A percentile compares a stretch with the other conserved stretches of the same genome.
phyloP scores from a whole-genome alignment of 805 yeast species.

The Suhomyces faveliae region DNA sequence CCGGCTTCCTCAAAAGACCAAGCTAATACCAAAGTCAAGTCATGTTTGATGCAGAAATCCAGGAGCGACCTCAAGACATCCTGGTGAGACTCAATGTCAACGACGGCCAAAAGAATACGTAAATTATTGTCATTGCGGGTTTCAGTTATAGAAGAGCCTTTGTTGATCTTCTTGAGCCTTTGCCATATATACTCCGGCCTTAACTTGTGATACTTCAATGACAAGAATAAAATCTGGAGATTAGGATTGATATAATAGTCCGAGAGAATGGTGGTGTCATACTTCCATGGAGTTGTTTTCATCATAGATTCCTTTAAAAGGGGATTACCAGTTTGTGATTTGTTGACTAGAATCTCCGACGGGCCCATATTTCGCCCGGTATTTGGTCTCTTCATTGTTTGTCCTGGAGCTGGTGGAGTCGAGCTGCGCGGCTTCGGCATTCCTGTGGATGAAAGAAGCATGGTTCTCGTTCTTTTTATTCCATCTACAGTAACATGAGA shows the following conservation, averaged over 20 bases:
- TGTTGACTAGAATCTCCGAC: slow-evolving; percentile 19
- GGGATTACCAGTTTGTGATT: slow-evolving; percentile 73
- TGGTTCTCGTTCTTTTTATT: background rate
- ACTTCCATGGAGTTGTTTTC: slow-evolving; percentile 54
- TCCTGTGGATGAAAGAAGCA: background rate
- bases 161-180: slow-evolving; percentile 44
- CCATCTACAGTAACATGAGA: background rate
- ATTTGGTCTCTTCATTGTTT: background rate
- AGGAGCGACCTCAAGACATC: slow-evolving; percentile 48
- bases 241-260: slow-evolving; percentile 65
- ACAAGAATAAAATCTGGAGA: slow-evolving; percentile 58
- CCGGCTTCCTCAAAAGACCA: slow-evolving; percentile 54
- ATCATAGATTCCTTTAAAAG: slow-evolving; percentile 49
- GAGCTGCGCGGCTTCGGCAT: background rate
- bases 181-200: slow-evolving; percentile 73
- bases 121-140: slow-evolving; percentile 40
- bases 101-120: slow-evolving; percentile 58
- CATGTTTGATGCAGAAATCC: slow-evolving; percentile 49
- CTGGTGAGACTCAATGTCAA: slow-evolving; percentile 61
- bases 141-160: slow-evolving; percentile 31
- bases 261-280: slow-evolving; percentile 48
- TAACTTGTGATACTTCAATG: slow-evolving; percentile 70
- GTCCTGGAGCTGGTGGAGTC: background rate
- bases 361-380: slow-evolving; percentile 7
- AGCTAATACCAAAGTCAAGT: slow-evolving; percentile 47